Evolutionary conservation across 2,329 filamentous ascomycete genomes (phyloP).

Genomic region (Hymenoscyphus repandus): DNA sequence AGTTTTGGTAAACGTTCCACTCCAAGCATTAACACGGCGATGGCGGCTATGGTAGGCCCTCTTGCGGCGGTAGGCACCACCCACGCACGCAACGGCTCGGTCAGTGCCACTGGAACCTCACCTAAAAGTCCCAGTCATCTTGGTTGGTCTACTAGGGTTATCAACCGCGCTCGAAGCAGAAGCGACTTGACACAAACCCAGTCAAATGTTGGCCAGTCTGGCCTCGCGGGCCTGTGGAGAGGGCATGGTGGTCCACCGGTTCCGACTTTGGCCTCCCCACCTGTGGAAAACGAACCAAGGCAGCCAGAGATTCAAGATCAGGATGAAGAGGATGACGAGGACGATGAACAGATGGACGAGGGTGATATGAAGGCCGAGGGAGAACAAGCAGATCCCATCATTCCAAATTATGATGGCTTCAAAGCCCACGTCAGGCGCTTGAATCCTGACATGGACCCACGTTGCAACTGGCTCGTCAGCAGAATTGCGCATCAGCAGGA

Average conservation of each 20-base stretch:
- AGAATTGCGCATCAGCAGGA: slow-evolving; percentile 79
- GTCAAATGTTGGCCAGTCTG: slow-evolving; percentile 32
- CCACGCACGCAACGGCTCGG: slow-evolving; percentile 55
- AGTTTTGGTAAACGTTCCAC: slow-evolving; percentile 46
- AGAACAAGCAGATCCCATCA: slow-evolving; percentile 59
- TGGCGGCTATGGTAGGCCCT: slow-evolving; percentile 50
- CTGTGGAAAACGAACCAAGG: slow-evolving; percentile 23
- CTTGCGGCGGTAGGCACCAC: slow-evolving; percentile 50
- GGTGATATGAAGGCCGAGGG: slow-evolving; percentile 56
- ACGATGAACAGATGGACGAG: slow-evolving; percentile 59
- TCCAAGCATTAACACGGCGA: slow-evolving; percentile 54
- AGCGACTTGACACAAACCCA: slow-evolving; percentile 44
- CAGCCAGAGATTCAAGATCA: slow-evolving; percentile 30
- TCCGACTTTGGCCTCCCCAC: slow-evolving; percentile 47
- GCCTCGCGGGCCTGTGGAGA: slow-evolving; percentile 49
- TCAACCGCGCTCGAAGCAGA: slow-evolving; percentile 48
- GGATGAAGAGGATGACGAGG: slow-evolving; percentile 52
- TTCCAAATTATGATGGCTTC: slow-evolving; percentile 72
- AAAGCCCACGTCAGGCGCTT: slow-evolving; percentile 65
- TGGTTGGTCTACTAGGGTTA: slow-evolving; percentile 36
- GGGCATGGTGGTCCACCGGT: slow-evolving; percentile 54
- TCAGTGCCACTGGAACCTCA: slow-evolving; percentile 46
- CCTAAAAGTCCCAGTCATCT: slow-evolving; percentile 39
- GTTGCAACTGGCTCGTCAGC: slow-evolving; percentile 61
- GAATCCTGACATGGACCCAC: slow-evolving; percentile 65